These are phyloP conservation scores for Hypholoma fasciculare DNA, from an alignment of 768 basidiomycete genomes.

Conservation along the genomic window DNA sequence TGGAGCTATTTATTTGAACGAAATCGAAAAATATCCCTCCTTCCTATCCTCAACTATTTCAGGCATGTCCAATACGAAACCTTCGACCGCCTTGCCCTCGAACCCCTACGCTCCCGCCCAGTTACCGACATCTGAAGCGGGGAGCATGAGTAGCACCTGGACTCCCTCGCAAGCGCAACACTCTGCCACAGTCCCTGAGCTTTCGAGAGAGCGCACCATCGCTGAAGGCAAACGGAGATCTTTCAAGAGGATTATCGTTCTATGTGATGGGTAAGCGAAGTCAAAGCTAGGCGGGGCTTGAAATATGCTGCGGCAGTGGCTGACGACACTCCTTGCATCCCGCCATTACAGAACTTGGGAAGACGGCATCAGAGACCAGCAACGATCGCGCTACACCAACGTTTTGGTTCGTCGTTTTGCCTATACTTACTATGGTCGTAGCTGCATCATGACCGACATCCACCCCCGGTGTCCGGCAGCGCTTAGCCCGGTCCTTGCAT, in stretches of 20 bases:
- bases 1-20: no score
- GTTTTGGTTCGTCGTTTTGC: conserved; percentile 41
- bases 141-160: neutral
- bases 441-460: neutral
- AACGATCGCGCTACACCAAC: conserved; percentile 55
- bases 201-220: neutral
- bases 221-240: neutral
- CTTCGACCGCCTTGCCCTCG: no score
- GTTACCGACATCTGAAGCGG: no score
- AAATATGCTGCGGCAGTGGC: neutral
- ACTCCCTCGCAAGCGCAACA: neutral
- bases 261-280: conserved; percentile 67
- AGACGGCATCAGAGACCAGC: conserved; percentile 45
- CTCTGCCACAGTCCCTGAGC: neutral
- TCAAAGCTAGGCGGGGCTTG: neutral
- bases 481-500: conserved; percentile 52
- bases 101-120: no score
- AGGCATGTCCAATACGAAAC: no score
- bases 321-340: neutral
- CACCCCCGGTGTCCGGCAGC: conserved; percentile 30
- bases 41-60: no score
- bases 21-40: no score
- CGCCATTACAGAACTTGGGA: conserved; percentile 63
- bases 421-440: neutral
- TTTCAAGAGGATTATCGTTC: conserved; percentile 66